Evolutionary conservation across 768 basidiomycete genomes (phyloP).

Genomic region (Kwoniella heveanensis): DNA sequence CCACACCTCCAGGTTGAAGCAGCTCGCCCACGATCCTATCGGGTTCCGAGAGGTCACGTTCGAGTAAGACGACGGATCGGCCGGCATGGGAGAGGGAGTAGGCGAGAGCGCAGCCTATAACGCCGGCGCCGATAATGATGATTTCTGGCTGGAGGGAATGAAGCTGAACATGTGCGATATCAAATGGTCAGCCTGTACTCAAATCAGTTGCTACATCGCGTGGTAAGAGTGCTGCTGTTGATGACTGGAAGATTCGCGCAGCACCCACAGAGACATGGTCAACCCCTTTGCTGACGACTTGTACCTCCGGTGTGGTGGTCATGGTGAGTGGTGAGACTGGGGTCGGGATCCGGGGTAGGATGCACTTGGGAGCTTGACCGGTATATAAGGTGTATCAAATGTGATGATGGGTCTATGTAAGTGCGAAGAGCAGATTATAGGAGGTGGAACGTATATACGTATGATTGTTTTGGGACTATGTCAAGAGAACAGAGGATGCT

Average conservation of each 20-base stretch:
- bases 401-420: no score
- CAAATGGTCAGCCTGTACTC: no score
- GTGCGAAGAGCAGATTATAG: no score
- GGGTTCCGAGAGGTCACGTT: slow-evolving; percentile 87
- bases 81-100: slow-evolving; percentile 74
- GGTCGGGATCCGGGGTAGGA: not conserved
- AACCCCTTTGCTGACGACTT: slow-evolving; percentile 5
- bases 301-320: slow-evolving; percentile 22
- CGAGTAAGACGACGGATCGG: slow-evolving; percentile 78
- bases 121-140: slow-evolving; percentile 87
- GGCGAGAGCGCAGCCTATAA: slow-evolving; percentile 84
- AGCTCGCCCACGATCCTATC: slow-evolving; percentile 98
- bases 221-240: no score
- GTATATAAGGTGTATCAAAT: no score
- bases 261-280: slow-evolving; percentile 22
- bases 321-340: not conserved
- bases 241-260: no score
- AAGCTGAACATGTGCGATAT: slow-evolving; percentile 27
- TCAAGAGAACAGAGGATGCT: no score
- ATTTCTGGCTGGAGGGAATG: slow-evolving; percentile 54
- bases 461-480: no score
- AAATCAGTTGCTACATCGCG: no score
- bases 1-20: slow-evolving; percentile 87
- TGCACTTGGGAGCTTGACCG: no score
- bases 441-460: not conserved